Conservation (phyloP, 2,329 filamentous ascomycete species). For the Torrubiella hemipterigena region DNA sequence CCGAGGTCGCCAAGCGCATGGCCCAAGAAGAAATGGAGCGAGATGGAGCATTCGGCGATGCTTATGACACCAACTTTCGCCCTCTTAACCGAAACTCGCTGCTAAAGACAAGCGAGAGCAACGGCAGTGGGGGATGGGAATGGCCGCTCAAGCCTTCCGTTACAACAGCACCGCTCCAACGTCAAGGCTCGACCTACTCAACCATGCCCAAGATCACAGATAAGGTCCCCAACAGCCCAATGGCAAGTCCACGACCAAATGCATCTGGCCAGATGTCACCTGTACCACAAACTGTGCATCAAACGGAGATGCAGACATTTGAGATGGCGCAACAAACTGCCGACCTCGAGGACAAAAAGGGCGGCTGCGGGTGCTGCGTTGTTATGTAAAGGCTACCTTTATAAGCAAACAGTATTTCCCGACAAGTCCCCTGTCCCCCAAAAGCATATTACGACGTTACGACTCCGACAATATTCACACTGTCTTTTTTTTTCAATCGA, state of each 20-base stretch:
- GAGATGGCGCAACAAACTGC: slow-evolving; percentile 8
- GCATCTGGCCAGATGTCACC: slow-evolving; percentile 20
- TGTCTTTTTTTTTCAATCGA: background rate
- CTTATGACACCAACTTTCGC: slow-evolving; percentile 80
- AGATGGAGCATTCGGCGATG: slow-evolving; percentile 73
- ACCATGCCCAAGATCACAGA: slow-evolving; percentile 48
- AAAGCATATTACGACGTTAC: background rate
- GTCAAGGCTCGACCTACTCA: slow-evolving; percentile 42
- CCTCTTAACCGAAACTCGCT: slow-evolving; percentile 60
- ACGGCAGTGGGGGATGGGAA: slow-evolving; percentile 22
- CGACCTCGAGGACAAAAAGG: slow-evolving; percentile 24
- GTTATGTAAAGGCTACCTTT: slow-evolving; percentile 34
- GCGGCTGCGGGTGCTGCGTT: slow-evolving; percentile 37
- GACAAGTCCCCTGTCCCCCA: background rate
- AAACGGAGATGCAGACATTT: slow-evolving; percentile 11
- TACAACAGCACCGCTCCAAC: slow-evolving; percentile 33
- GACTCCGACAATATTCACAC: background rate
- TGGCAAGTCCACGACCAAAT: slow-evolving; percentile 35
- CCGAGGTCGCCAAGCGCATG: slow-evolving; percentile 81
- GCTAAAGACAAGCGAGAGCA: slow-evolving; percentile 16
- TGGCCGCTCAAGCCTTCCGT: slow-evolving; percentile 43
- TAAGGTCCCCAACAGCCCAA: slow-evolving; percentile 17
- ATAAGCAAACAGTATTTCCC: no score
- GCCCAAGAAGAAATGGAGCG: slow-evolving; percentile 94
- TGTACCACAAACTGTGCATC: slow-evolving; percentile 6